These are phyloP conservation scores for Sporisorium graminicola DNA, from an alignment of 1,284 basidiomycete species.

Conservation along the genomic window DNA sequence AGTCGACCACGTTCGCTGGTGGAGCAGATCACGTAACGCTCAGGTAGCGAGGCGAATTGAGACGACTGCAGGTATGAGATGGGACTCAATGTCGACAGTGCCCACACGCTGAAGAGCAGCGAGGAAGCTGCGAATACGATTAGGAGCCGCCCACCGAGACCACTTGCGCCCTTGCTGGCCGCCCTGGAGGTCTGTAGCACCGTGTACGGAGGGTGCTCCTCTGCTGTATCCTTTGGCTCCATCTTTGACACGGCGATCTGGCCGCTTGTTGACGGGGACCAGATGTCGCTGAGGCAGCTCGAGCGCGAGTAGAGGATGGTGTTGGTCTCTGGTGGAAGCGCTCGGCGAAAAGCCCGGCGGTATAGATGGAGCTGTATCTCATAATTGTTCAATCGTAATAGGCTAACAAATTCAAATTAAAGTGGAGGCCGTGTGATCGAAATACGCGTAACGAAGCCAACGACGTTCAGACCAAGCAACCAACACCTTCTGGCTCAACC, in stretches of 20 bases:
- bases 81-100: not conserved
- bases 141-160: not conserved
- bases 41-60: conserved; percentile 16
- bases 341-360: conserved; percentile 35
- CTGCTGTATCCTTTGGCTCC: not conserved
- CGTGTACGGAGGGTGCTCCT: not conserved
- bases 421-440: conserved; percentile 47
- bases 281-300: too few species aligned
- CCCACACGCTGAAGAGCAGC: conserved; percentile 16
- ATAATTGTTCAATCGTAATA: too few species aligned
- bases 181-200: conserved; percentile 24
- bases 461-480: conserved; percentile 41
- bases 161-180: not conserved
- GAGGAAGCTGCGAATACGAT: conserved; percentile 2
- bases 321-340: conserved; percentile 5
- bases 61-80: not conserved
- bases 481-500: conserved; percentile 24
- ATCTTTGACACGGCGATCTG: not conserved
- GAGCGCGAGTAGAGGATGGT: conserved; percentile 5
- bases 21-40: conserved; percentile 40
- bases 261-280: not conserved
- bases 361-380: too few species aligned
- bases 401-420: conserved; percentile 12
- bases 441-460: conserved; percentile 42
- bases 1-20: conserved; percentile 15